Conservation (phyloP, 2,329 filamentous ascomycete species). For the Neocatenulostroma microsporum region DNA sequence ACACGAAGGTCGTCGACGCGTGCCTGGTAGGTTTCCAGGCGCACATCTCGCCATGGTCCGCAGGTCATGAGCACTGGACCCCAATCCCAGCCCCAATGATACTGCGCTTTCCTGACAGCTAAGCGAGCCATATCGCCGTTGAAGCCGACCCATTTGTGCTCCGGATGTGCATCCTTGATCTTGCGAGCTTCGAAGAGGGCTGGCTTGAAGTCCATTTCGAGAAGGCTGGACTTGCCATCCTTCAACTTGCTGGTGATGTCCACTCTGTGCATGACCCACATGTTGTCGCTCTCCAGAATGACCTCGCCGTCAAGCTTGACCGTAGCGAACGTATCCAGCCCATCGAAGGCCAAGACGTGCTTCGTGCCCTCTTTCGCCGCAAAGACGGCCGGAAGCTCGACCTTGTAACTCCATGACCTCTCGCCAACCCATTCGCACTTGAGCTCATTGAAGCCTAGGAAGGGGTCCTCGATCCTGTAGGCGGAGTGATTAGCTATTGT, state of each 20-base stretch:
- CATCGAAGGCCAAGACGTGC: constrained; percentile 52
- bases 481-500: too few species aligned
- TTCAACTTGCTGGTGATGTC: constrained; percentile 37
- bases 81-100: constrained; percentile 46
- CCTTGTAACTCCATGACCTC: constrained; percentile 40
- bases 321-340: constrained; percentile 55
- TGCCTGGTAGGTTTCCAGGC: constrained; percentile 61
- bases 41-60: constrained; percentile 59
- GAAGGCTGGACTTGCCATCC: constrained; percentile 32
- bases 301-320: constrained; percentile 49
- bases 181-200: constrained; percentile 46
- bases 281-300: constrained; percentile 53
- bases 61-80: constrained; percentile 41
- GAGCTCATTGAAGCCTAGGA: constrained; percentile 43
- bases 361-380: constrained; percentile 23
- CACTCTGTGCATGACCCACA: constrained; percentile 54
- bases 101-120: constrained; percentile 45
- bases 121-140: constrained; percentile 46
- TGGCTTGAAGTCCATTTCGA: constrained; percentile 52
- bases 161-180: constrained; percentile 46
- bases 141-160: constrained; percentile 48
- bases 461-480: constrained; percentile 45
- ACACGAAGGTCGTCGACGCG: constrained; percentile 59
- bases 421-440: constrained; percentile 44
- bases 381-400: constrained; percentile 30